Base-by-base conservation (phyloP, 345 rosid genomes). In the Moringa oleifera region DNA sequence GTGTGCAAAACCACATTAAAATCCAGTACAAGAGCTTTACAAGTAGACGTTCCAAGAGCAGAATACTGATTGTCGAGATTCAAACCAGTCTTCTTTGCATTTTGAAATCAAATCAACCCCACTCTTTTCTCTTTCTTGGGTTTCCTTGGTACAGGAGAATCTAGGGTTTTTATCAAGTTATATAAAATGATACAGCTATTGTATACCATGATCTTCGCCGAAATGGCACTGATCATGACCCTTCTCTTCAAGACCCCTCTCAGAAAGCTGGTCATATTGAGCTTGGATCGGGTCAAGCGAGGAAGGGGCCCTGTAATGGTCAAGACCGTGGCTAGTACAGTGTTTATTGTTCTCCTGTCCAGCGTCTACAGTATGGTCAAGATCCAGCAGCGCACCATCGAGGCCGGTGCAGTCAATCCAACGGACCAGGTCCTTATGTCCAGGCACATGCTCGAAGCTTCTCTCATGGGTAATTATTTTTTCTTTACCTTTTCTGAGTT, bases 391-490 rank as follows among this genome's bases (percentile, higher is more conserved):
- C 83, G 84, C 25, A 68, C 82, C 0, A 56, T 55, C 22, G 98
- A 91, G 50, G 76, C 70, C 7, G 94, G 81, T 2, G 77, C 58
- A 55, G 60, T 75, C 11, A 91, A 77, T 69, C 98, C 98, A 51
- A 91, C 98, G 23, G 98, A 91, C 64, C 87, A 86, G 71, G 81
- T 91, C 37, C 85, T 91, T 69, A 81, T 85, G 70, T 74, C 95
- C 28, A 80, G 61, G 53, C 82, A 79, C 75, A 80, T 89, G 71
- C 96, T 88, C 52, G 95, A 91, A 68, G 87, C 92, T 58, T 81
- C 98, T 80, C 89, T 90, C 24, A 84, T 90, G 93, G 97, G 97
- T 90, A 73, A 53, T 21, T 0, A 7, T 12, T 57, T 31, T 18
- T 5, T 31, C 18, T 16, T 28, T 28, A 9, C 51, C 51, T 47